phyloP scores from a whole-genome alignment of 2,329 filamentous ascomycete species.

The Clarireedia hainanense region DNA sequence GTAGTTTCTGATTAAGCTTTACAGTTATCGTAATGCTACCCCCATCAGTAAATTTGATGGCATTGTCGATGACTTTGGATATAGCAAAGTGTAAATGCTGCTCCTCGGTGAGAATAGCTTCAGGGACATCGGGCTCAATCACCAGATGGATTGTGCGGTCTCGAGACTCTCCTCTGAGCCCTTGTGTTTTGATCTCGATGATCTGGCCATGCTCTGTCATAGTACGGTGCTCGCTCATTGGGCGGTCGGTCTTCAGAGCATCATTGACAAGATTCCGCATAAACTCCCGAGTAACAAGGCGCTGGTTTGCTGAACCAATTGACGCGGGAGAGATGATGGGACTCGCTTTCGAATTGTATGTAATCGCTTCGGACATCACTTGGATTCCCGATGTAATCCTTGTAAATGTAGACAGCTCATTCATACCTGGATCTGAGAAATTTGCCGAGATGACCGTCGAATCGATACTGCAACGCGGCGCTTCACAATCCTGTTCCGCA shows the following conservation, averaged over 20 bases:
- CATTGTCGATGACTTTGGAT: constrained; percentile 47
- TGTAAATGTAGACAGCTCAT: not conserved
- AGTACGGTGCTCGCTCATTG: constrained; percentile 20
- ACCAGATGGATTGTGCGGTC: constrained; percentile 33
- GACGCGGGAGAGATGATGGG: constrained; percentile 9
- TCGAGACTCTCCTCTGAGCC: constrained; percentile 23
- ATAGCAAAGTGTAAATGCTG: constrained; percentile 39
- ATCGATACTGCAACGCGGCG: no score
- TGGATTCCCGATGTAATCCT: not conserved
- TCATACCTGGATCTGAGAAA: not conserved
- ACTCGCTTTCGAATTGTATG: not conserved
- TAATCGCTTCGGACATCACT: not conserved
- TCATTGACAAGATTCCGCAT: constrained; percentile 23
- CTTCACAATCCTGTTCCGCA: constrained; percentile 12
- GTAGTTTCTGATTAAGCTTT: constrained; percentile 40
- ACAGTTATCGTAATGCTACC: constrained; percentile 55
- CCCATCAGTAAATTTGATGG: constrained; percentile 62
- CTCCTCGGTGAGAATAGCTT: constrained; percentile 41
- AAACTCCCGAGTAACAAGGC: constrained; percentile 24
- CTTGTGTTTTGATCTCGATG: constrained; percentile 22
- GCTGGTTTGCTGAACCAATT: constrained; percentile 18
- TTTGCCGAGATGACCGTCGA: no score
- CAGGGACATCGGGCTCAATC: constrained; percentile 37
- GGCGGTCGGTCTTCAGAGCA: constrained; percentile 21
- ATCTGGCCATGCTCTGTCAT: constrained; percentile 23